Evolutionary conservation across 2,329 filamentous ascomycete genomes (phyloP).

Genomic region (Colletotrichum cuscutae): DNA sequence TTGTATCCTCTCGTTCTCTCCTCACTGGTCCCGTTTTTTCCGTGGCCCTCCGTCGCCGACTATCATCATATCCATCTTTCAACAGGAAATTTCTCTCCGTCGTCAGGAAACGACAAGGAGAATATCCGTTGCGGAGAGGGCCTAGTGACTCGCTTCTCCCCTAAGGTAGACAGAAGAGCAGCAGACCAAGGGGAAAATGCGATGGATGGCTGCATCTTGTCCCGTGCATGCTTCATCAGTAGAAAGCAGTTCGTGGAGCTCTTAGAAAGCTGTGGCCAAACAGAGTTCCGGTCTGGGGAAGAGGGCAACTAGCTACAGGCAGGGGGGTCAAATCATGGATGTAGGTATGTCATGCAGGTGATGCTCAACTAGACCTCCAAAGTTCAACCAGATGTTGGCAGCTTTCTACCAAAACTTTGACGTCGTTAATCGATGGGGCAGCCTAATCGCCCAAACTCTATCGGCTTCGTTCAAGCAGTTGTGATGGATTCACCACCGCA

Average conservation of each 20-base stretch:
- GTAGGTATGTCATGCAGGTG: conserved; percentile 33
- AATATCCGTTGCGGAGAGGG: neutral
- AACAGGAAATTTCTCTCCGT: neutral
- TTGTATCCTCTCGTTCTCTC: neutral
- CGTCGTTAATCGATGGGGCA: conserved; percentile 1
- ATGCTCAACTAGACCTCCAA: conserved; percentile 9
- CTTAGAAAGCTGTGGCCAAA: neutral
- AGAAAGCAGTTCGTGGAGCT: conserved; percentile 6
- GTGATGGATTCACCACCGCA: neutral
- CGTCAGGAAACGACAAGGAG: neutral
- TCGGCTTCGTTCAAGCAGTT: neutral
- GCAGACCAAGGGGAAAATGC: neutral
- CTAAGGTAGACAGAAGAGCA: neutral
- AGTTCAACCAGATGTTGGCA: neutral
- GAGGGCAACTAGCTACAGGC: conserved; percentile 9
- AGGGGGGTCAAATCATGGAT: conserved; percentile 28
- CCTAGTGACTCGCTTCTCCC: neutral
- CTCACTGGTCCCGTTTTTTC: neutral
- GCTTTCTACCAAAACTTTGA: neutral
- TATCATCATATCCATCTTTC: conserved; percentile 11
- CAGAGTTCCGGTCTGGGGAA: neutral
- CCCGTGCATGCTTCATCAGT: neutral
- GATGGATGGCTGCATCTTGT: conserved; percentile 3
- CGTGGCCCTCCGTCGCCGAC: neutral
- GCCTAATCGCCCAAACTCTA: neutral